Conservation (phyloP, 371 early-diverging fungal species). For the Apophysomyces elegans region DNA sequence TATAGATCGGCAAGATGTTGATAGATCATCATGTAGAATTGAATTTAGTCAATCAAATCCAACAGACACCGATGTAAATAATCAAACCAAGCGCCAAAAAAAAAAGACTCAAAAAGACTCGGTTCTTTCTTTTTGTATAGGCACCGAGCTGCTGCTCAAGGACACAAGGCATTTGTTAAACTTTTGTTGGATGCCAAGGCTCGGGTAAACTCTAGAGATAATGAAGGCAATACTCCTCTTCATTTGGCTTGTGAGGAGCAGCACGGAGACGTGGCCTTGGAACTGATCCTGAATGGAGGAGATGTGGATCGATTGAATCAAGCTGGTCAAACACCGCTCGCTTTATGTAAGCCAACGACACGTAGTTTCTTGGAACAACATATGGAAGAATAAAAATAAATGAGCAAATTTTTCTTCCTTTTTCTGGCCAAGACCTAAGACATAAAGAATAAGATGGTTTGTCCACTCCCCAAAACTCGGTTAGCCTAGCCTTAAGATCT, state of each 20-base stretch:
- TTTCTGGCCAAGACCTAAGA: no score
- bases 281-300: constrained; percentile 52
- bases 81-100: no score
- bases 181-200: constrained; percentile 45
- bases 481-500: no score
- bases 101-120: background rate
- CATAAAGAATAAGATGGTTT: no score
- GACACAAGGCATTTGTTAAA: constrained; percentile 49
- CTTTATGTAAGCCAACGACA: constrained; percentile 27
- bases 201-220: constrained; percentile 55
- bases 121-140: constrained; percentile 23
- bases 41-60: constrained; percentile 49
- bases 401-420: background rate
- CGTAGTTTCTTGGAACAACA: background rate
- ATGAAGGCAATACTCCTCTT: constrained; percentile 59
- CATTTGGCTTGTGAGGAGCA: constrained; percentile 68
- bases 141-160: constrained; percentile 58
- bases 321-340: constrained; percentile 50
- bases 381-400: constrained; percentile 10
- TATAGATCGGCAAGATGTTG: constrained; percentile 41
- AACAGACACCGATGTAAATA: constrained; percentile 59
- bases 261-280: constrained; percentile 57
- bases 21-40: constrained; percentile 48
- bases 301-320: constrained; percentile 50
- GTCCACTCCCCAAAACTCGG: no score